A percentile compares a stretch with the other conserved stretches of the same genome.
These are phyloP conservation scores for Bryoerythrophyllum caledonicum DNA, from an alignment of 225 moss, liverwort and hornwort genomes.

Conservation along the genomic window DNA sequence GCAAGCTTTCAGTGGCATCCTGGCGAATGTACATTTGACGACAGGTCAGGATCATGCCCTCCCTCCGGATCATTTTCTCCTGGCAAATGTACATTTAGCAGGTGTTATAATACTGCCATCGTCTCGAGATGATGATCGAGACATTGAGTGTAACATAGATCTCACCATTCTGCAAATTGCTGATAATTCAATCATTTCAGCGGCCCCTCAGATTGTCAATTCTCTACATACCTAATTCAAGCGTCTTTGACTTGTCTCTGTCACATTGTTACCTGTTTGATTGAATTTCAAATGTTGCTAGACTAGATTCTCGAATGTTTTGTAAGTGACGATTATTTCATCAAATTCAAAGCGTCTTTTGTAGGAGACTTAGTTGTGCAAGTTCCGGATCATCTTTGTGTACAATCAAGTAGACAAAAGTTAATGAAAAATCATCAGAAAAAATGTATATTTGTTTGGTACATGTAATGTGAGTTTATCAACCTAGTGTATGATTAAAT, in stretches of 20 bases:
- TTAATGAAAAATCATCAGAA: no score
- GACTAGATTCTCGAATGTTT: no score
- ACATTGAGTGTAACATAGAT: constrained; percentile 57
- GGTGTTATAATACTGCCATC: constrained; percentile 15
- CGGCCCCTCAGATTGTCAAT: constrained; percentile 29
- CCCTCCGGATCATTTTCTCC: neutral
- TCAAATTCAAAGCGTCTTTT: no score
- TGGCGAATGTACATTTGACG: constrained; percentile 40
- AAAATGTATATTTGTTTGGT: no score
- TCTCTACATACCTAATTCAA: constrained; percentile 33
- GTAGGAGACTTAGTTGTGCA: no score
- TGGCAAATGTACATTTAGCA: constrained; percentile 38
- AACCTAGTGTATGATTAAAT: no score
- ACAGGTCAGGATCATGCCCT: constrained; percentile 15
- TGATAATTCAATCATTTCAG: constrained; percentile 41
- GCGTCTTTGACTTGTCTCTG: constrained; percentile 1
- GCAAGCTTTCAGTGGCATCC: constrained; percentile 24
- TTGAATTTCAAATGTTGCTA: no score
- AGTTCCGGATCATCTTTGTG: no score
- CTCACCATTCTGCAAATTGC: constrained; percentile 41
- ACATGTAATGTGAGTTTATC: no score
- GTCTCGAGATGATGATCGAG: constrained; percentile 30
- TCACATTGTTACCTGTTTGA: no score
- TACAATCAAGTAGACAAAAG: no score
- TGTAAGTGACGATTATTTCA: no score